phyloP scores from a whole-genome alignment of 495 filamentous ascomycete genomes.

The Penicillium salamii region DNA sequence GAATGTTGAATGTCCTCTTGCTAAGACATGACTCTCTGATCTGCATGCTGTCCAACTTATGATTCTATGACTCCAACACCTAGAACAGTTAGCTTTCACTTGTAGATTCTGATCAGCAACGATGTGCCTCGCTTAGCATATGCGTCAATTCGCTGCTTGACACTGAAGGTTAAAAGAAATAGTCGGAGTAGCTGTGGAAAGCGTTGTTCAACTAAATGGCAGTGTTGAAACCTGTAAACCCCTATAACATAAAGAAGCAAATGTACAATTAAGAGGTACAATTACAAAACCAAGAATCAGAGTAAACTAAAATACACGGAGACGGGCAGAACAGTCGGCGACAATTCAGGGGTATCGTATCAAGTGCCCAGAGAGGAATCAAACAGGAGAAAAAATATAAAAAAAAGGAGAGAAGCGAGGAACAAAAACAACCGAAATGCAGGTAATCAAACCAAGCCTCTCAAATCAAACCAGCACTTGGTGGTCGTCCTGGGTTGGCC shows the following conservation, averaged over 20 bases:
- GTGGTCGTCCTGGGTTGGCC: constrained; percentile 24
- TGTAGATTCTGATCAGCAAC: constrained; percentile 14
- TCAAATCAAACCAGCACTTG: constrained; percentile 28
- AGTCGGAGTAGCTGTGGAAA: no score
- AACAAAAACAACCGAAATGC: constrained; percentile 13
- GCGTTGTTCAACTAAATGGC: not conserved
- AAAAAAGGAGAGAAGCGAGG: not conserved
- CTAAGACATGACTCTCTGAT: no score
- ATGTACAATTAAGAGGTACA: constrained; percentile 7
- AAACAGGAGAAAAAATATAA: constrained; percentile 8
- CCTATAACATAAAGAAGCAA: constrained; percentile 3
- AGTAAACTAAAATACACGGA: constrained; percentile 17
- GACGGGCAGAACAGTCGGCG: constrained; percentile 19
- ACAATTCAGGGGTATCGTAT: constrained; percentile 33
- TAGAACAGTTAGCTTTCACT: not conserved
- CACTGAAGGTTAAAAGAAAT: not conserved
- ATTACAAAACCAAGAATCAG: constrained; percentile 17
- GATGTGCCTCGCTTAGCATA: constrained; percentile 9
- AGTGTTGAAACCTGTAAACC: constrained; percentile 1
- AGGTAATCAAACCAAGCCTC: constrained; percentile 1
- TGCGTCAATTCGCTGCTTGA: no score
- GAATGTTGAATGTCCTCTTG: no score
- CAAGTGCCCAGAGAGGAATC: constrained; percentile 22
- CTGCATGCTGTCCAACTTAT: not conserved
- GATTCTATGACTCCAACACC: not conserved